Evolutionary conservation across 441 rosid species (phyloP).

Genomic region (Syzygium syzygioides): DNA sequence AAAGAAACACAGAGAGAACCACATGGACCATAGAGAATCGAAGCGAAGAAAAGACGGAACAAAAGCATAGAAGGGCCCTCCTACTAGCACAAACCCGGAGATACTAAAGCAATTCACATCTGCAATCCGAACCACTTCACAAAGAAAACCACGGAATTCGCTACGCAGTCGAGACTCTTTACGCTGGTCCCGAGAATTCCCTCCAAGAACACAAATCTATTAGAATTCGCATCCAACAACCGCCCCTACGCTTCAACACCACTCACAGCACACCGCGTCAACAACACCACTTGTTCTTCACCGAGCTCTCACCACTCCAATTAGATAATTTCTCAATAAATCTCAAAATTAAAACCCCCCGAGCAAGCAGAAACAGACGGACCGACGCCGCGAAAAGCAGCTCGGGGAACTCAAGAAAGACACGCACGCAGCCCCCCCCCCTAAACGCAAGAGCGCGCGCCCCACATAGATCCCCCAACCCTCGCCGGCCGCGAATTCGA

Average conservation of each 20-base stretch:
- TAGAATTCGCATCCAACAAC: background rate
- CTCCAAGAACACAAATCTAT: background rate
- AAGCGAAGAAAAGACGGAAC: background rate
- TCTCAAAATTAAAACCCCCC: background rate
- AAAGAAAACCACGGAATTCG: background rate
- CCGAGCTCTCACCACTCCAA: background rate
- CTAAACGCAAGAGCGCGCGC: too few relatives aligned
- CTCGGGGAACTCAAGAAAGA: background rate
- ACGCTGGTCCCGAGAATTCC: background rate
- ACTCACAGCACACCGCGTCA: background rate
- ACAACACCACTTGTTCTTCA: background rate
- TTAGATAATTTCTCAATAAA: background rate
- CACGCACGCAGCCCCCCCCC: background rate
- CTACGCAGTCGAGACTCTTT: background rate
- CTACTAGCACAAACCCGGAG: background rate
- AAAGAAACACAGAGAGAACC: background rate
- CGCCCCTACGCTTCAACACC: background rate
- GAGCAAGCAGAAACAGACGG: background rate
- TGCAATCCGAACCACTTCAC: background rate
- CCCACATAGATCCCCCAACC: background rate
- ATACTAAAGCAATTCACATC: background rate
- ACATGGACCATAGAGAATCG: background rate
- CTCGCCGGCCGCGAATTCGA: background rate
- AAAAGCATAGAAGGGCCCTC: background rate
- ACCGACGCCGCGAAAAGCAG: background rate